phyloP scores from a whole-genome alignment of 306 rosid species.

The Corylus heterophylla region DNA sequence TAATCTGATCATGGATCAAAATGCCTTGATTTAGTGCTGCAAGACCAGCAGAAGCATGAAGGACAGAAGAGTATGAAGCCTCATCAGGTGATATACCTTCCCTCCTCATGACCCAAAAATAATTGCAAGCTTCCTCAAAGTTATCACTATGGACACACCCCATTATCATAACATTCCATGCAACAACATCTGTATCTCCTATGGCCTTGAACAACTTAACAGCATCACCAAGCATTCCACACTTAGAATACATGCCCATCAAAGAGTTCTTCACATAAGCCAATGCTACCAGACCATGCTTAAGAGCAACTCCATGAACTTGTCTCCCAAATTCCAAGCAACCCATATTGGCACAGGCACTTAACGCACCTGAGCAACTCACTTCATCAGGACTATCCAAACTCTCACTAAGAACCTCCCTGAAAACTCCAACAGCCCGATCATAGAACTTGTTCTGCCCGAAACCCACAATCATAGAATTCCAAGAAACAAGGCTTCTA shows the following conservation, averaged over 20 bases:
- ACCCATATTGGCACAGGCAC: constrained; percentile 52
- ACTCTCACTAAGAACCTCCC: constrained; percentile 26
- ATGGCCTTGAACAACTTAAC: constrained; percentile 40
- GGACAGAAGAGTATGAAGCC: constrained; percentile 51
- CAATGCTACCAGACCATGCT: constrained; percentile 46
- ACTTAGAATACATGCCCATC: constrained; percentile 56
- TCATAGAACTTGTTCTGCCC: constrained; percentile 39
- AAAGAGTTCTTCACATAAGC: constrained; percentile 56
- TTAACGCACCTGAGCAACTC: constrained; percentile 49
- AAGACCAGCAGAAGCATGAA: constrained; percentile 55
- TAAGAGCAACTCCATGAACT: constrained; percentile 52
- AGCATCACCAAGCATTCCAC: constrained; percentile 45
- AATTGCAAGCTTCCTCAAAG: constrained; percentile 52
- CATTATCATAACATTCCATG: constrained; percentile 59
- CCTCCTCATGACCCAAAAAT: constrained; percentile 49
- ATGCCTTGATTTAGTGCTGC: constrained; percentile 51
- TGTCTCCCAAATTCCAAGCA: constrained; percentile 48
- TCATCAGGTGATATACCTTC: constrained; percentile 54
- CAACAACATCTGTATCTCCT: constrained; percentile 52
- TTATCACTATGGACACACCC: constrained; percentile 38
- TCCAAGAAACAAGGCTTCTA: constrained; percentile 55
- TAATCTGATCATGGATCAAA: constrained; percentile 47
- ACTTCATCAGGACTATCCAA: constrained; percentile 48
- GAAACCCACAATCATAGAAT: constrained; percentile 56
- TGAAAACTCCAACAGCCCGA: constrained; percentile 42